A percentile compares a stretch with the other conserved stretches of the same genome.
Evolutionary conservation across 345 rosid species (phyloP).

Genomic region (Aegle marmelos): DNA sequence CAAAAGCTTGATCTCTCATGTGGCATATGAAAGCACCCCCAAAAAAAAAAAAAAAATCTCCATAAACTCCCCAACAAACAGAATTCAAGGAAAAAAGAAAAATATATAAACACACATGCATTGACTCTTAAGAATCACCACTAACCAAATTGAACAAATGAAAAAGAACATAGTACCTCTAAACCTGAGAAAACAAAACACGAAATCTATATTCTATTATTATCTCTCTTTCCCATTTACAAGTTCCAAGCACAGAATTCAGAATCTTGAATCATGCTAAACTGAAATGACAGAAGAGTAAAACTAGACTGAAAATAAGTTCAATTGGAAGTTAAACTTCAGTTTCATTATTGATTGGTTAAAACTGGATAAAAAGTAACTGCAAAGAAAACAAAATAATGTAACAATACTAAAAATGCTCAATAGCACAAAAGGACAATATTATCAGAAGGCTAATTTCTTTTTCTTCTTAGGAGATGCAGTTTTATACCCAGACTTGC

Average conservation of each 20-base stretch:
- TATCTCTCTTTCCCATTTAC: neutral
- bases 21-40: neutral
- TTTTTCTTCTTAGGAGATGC: slow-evolving; percentile 55
- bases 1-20: neutral
- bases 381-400: neutral
- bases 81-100: neutral
- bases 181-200: neutral
- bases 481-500: slow-evolving; percentile 70
- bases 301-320: neutral
- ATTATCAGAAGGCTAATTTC: slow-evolving; percentile 12
- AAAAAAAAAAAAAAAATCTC: neutral
- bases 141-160: neutral
- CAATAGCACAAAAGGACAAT: neutral
- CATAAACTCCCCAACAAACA: neutral
- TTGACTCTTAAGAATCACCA: neutral
- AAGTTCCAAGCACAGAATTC: neutral
- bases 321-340: neutral
- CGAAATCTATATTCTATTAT: neutral
- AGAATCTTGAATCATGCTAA: neutral
- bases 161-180: neutral
- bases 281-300: neutral
- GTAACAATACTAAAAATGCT: neutral
- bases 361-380: neutral
- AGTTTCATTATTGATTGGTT: neutral
- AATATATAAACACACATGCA: neutral